Percentiles rank a stretch among this genome's conserved stretches.
phyloP scores from a whole-genome alignment of 106 monocot genomes.

The Triglochin maritima region DNA sequence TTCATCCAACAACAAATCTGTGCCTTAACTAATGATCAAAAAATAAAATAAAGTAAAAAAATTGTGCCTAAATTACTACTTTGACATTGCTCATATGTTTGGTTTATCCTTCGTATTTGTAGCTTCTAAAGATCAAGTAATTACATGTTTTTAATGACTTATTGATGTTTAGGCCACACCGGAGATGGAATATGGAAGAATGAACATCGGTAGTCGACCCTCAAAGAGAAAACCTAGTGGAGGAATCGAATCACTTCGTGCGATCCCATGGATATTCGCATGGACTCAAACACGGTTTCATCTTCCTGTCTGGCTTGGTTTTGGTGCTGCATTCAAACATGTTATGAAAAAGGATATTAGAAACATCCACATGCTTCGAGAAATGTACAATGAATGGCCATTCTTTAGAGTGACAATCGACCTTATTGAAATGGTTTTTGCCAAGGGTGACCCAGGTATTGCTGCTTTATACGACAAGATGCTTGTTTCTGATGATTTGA shows the following conservation, averaged over 20 bases:
- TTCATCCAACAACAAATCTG: too few species aligned
- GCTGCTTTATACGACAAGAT: conserved; percentile 80
- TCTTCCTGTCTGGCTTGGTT: conserved; percentile 93
- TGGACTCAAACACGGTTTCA: conserved; percentile 95
- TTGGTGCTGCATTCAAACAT: conserved; percentile 73
- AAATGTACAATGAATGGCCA: conserved; percentile 95
- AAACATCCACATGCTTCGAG: conserved; percentile 49
- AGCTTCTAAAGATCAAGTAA: too few species aligned
- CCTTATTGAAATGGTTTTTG: conserved; percentile 93
- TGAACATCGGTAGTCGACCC: conserved; percentile 92
- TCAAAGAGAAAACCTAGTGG: conserved; percentile 88
- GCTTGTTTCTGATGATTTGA: conserved; percentile 64
- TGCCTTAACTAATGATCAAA: too few species aligned
- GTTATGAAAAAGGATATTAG: conserved; percentile 49
- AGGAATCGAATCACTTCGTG: conserved; percentile 84
- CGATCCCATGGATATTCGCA: conserved; percentile 95
- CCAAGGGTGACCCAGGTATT: conserved; percentile 85
- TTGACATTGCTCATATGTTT: too few species aligned
- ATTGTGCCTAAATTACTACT: too few species aligned
- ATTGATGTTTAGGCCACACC: conserved; percentile 54
- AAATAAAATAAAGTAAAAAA: too few species aligned
- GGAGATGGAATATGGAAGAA: conserved; percentile 81
- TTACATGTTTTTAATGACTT: background rate
- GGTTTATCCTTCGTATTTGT: too few species aligned
- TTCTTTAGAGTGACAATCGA: conserved; percentile 93